Conservation (phyloP, 768 basidiomycete species). For the Suillus placidus region DNA sequence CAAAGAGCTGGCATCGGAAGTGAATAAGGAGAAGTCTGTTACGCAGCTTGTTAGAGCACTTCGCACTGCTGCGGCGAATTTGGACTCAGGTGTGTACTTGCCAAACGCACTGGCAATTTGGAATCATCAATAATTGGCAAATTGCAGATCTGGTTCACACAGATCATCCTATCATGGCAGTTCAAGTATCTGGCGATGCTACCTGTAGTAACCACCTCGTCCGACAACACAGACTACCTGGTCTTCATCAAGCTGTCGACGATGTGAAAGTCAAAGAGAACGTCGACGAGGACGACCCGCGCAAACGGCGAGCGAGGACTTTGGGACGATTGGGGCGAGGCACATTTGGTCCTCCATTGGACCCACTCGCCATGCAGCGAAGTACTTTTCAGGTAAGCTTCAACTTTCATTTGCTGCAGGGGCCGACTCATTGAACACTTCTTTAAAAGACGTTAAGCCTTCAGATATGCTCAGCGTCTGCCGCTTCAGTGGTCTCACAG, state of each 20-base stretch:
- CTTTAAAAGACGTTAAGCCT: background rate
- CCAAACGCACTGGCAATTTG: slow-evolving; percentile 2
- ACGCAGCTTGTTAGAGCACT: slow-evolving; percentile 52
- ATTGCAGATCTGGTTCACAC: slow-evolving; percentile 62
- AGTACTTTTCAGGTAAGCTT: background rate
- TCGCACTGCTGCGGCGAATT: slow-evolving; percentile 47
- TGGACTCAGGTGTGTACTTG: slow-evolving; percentile 53
- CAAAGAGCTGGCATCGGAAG: slow-evolving; percentile 54
- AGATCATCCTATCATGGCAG: slow-evolving; percentile 68
- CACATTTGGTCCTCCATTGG: too few relatives aligned
- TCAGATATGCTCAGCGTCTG: background rate
- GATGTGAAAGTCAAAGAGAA: too few relatives aligned
- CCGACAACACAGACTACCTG: too few relatives aligned
- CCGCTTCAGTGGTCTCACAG: background rate
- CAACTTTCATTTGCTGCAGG: background rate
- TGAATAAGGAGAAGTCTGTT: slow-evolving; percentile 55
- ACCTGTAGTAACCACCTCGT: slow-evolving; percentile 52
- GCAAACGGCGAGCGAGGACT: too few relatives aligned
- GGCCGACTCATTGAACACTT: background rate
- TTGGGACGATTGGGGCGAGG: too few relatives aligned
- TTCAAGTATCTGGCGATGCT: slow-evolving; percentile 52
- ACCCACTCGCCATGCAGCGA: background rate
- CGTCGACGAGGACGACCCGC: too few relatives aligned
- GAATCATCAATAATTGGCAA: slow-evolving; percentile 15
- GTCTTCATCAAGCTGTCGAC: too few relatives aligned